Base-by-base conservation (phyloP, 257 asterid genomes). In the Vinca minor region DNA sequence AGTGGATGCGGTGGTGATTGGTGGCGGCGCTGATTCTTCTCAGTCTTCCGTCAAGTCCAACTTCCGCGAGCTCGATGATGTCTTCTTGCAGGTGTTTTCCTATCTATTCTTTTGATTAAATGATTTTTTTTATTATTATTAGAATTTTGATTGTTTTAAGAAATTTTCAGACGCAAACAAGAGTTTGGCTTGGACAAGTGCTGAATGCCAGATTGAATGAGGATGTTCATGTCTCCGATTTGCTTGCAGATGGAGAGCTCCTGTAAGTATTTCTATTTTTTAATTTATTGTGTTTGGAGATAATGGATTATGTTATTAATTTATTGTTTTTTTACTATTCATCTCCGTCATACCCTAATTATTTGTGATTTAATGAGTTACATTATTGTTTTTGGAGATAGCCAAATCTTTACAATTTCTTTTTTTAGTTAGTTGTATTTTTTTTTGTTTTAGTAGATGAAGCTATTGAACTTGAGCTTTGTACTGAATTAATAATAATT, bases 181-280 rank as follows among this genome's bases (percentile, higher is more conserved):
- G 93, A 60, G 77, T 85, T 62, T 90, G 96, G 96, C 83, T 90
- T 21, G 93, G 95, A 35, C 91, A 90, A 71, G 87, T 87, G 66
- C 78, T 90, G 9, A 69, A 67, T 34, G 69, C 73, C 58, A 80
- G 89, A 71, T 78, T 90, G 58, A 83, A 85, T 71, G 91, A 85
- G 57, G 81, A 79, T 66, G 59, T 75, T 66, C 73, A 73, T 69
- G 76, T 90, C 60, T 79, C 97, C n/a, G 93, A 90, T 82, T 82
- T 83, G 81, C 95, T 90, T 76, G 91, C 89, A 34, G 96, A 90
- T 84, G 97, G 96, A 35, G 95, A 87, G 71, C 84, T 90, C 66
- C 73, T 90, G 97, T 90, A 66, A 70, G 96, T 14, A 14, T 8
- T 39, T 34, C 26, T n/a, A n/a, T n/a, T n/a, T n/a, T n/a, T n/a